phyloP scores from a whole-genome alignment of 2,329 filamentous ascomycete genomes.

The Alternaria sp. region DNA sequence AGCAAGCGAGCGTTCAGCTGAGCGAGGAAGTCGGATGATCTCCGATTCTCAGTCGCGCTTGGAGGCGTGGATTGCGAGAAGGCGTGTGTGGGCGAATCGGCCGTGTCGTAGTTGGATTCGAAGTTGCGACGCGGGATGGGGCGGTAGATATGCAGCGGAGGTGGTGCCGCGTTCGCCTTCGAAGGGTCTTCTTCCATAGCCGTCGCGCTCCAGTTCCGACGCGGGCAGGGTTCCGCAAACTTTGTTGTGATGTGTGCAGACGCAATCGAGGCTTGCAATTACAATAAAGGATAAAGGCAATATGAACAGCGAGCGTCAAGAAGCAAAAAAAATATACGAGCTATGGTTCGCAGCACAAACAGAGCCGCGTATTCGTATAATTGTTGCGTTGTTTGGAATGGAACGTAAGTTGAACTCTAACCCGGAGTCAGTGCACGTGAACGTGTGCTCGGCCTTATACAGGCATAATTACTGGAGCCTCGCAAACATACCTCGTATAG shows the following conservation, averaged over 20 bases:
- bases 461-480: slow-evolving; percentile 19
- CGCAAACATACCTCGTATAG: slow-evolving; percentile 39
- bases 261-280: slow-evolving; percentile 8
- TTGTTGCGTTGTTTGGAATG: slow-evolving; percentile 34
- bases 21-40: slow-evolving; percentile 47
- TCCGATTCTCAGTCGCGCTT: slow-evolving; percentile 30
- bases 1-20: slow-evolving; percentile 50
- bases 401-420: slow-evolving; percentile 30
- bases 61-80: slow-evolving; percentile 32
- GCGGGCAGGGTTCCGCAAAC: slow-evolving; percentile 15
- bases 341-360: slow-evolving; percentile 11
- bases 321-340: slow-evolving; percentile 14
- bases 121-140: slow-evolving; percentile 52
- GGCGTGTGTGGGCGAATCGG: slow-evolving; percentile 40
- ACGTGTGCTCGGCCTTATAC: slow-evolving; percentile 28
- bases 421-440: slow-evolving; percentile 37
- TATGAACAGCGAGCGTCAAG: slow-evolving; percentile 18
- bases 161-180: slow-evolving; percentile 32
- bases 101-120: slow-evolving; percentile 30
- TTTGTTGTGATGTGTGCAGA: slow-evolving; percentile 11
- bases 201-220: slow-evolving; percentile 15
- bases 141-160: slow-evolving; percentile 47
- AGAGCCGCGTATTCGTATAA: slow-evolving; percentile 23
- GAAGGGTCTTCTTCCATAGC: slow-evolving; percentile 44
- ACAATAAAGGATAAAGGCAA: slow-evolving; percentile 13